A percentile compares a stretch with the other conserved stretches of the same genome.
Conservation (phyloP, 2,329 filamentous ascomycete species). For the Blastomyces silverae region DNA sequence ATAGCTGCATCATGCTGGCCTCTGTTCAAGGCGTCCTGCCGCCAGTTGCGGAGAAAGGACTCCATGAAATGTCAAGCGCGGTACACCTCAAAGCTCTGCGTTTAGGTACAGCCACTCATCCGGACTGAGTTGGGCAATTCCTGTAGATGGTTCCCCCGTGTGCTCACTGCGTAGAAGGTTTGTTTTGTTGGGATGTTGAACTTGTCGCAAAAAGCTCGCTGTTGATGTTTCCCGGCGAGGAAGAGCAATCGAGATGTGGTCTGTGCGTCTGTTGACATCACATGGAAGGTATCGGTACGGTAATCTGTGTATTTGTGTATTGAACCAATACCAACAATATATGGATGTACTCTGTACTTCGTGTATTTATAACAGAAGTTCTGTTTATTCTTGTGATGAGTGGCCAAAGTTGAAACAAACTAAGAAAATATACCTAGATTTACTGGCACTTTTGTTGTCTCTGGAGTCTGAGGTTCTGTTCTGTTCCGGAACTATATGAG, state of each 20-base stretch:
- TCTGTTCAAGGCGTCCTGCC: conserved; percentile 90
- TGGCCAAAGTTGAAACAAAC: too few relatives aligned
- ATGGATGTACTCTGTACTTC: not conserved
- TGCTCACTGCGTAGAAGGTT: not conserved
- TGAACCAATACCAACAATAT: not conserved
- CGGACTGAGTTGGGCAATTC: not conserved
- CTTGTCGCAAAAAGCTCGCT: conserved; percentile 10
- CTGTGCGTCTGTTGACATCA: conserved; percentile 15
- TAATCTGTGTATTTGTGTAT: not conserved
- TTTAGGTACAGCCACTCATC: not conserved
- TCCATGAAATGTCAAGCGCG: conserved; percentile 57
- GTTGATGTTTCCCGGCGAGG: not conserved
- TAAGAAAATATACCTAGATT: too few relatives aligned
- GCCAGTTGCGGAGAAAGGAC: conserved; percentile 86
- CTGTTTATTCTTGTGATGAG: too few relatives aligned
- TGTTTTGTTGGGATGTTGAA: not conserved
- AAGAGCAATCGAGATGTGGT: conserved; percentile 13
- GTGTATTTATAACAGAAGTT: not conserved
- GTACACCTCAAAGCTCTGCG: not conserved
- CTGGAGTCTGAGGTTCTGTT: too few relatives aligned
- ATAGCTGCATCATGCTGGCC: conserved; percentile 95
- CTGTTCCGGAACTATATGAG: too few relatives aligned
- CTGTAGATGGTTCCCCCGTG: not conserved
- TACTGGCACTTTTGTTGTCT: too few relatives aligned
- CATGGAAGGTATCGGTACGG: conserved; percentile 4